Evolutionary conservation across 2,329 filamentous ascomycete genomes (phyloP).

Genomic region (Chaetomiaceae sp.): DNA sequence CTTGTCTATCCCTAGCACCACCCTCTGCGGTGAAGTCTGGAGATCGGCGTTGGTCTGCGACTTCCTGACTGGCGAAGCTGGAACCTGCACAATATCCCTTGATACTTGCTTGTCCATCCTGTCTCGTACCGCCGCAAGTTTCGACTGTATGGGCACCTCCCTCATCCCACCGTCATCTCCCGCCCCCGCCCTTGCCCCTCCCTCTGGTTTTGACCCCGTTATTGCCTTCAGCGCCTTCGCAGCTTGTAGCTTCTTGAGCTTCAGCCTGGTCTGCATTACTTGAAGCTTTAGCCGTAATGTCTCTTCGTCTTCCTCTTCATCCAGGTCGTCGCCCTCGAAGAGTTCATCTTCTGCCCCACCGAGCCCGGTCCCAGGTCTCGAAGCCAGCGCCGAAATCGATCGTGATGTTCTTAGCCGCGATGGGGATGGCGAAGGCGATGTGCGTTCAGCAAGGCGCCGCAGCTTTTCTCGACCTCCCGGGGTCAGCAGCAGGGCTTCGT

Average conservation of each 20-base stretch:
- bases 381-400: slow-evolving; percentile 29
- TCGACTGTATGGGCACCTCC: slow-evolving; percentile 27
- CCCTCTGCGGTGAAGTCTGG: slow-evolving; percentile 71
- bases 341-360: slow-evolving; percentile 26
- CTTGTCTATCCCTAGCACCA: slow-evolving; percentile 85
- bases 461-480: slow-evolving; percentile 76
- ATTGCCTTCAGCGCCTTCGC: slow-evolving; percentile 41
- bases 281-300: slow-evolving; percentile 79
- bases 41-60: slow-evolving; percentile 43
- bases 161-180: slow-evolving; percentile 23
- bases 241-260: slow-evolving; percentile 79
- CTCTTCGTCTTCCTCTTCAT: slow-evolving; percentile 81
- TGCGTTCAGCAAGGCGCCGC: slow-evolving; percentile 61
- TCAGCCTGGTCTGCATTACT: slow-evolving; percentile 82
- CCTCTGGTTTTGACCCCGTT: slow-evolving; percentile 14
- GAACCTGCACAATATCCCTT: slow-evolving; percentile 61
- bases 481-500: slow-evolving; percentile 60
- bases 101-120: slow-evolving; percentile 29
- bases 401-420: slow-evolving; percentile 47
- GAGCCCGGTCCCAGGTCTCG: slow-evolving; percentile 18
- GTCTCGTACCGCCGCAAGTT: slow-evolving; percentile 23
- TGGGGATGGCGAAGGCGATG: slow-evolving; percentile 66
- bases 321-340: slow-evolving; percentile 35
- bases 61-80: slow-evolving; percentile 66
- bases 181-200: background rate